A percentile compares a stretch with the other conserved stretches of the same genome.
These are phyloP conservation scores for Kwoniella sp. DNA, from an alignment of 768 basidiomycete species.

Conservation along the genomic window DNA sequence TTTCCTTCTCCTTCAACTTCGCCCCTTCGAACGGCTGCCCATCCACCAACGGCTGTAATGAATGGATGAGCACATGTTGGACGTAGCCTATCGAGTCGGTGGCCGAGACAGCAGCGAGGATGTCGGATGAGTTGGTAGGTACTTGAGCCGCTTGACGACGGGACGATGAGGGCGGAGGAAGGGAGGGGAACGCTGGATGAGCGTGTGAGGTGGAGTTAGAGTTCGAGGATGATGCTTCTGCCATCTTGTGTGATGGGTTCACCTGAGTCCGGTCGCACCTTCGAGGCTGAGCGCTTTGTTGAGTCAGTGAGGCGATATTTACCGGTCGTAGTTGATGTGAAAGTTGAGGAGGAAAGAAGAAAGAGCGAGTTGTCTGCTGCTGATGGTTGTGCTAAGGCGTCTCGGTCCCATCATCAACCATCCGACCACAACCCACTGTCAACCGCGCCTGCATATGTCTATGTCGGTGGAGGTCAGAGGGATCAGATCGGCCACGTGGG, in stretches of 20 bases:
- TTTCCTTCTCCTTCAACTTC: constrained; percentile 24
- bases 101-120: constrained; percentile 8
- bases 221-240: neutral
- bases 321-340: too few relatives aligned
- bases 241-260: neutral
- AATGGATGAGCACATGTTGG: constrained; percentile 12
- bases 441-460: too few relatives aligned
- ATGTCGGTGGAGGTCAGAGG: too few relatives aligned
- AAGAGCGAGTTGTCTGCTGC: too few relatives aligned
- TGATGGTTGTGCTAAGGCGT: too few relatives aligned
- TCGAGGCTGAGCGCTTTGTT: too few relatives aligned
- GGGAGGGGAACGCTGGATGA: constrained; percentile 22
- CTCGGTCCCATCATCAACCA: too few relatives aligned
- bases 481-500: too few relatives aligned
- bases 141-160: neutral
- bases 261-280: too few relatives aligned
- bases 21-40: constrained; percentile 9
- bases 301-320: too few relatives aligned
- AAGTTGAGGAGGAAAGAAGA: too few relatives aligned
- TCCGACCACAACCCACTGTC: too few relatives aligned
- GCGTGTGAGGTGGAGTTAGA: neutral
- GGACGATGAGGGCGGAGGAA: constrained; percentile 9
- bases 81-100: constrained; percentile 10
- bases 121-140: constrained; percentile 16
- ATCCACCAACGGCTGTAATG: constrained; percentile 16